Conservation (phyloP, 2,329 filamentous ascomycete species). For the Coniochaeta hoffmannii region DNA sequence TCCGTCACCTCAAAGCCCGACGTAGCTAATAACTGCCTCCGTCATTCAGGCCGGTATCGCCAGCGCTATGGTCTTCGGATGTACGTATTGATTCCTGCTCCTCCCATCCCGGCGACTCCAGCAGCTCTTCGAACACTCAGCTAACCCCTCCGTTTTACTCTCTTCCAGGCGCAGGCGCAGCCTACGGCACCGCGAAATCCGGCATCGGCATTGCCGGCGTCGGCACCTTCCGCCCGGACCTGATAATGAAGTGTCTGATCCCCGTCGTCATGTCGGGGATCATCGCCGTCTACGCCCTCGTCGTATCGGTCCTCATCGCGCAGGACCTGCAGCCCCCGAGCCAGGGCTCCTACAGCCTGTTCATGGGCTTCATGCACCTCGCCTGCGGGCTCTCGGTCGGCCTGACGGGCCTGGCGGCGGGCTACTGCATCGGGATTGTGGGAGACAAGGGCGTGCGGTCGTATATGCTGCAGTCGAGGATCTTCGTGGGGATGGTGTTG, state of each 20-base stretch:
- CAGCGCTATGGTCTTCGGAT: constrained; percentile 77
- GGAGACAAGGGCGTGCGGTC: constrained; percentile 89
- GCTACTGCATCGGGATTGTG: constrained; percentile 93
- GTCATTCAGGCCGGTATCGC: constrained; percentile 62
- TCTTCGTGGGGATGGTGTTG: constrained; percentile 98
- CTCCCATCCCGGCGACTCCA: constrained; percentile 9
- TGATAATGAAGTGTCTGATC: constrained; percentile 90
- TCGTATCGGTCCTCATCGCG: constrained; percentile 92
- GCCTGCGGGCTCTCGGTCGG: constrained; percentile 87
- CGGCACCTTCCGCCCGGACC: constrained; percentile 74
- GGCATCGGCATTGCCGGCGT: constrained; percentile 83
- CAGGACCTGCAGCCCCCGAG: constrained; percentile 74
- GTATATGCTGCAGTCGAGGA: constrained; percentile 92
- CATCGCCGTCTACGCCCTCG: constrained; percentile 94
- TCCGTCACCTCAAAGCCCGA: neutral
- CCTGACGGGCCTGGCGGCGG: constrained; percentile 84
- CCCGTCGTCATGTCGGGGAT: constrained; percentile 98
- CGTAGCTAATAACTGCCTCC: constrained; percentile 13
- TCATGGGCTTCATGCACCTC: constrained; percentile 90
- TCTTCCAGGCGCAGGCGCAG: constrained; percentile 57
- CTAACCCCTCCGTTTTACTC: constrained; percentile 10
- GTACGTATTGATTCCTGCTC: constrained; percentile 39
- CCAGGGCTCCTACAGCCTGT: constrained; percentile 68
- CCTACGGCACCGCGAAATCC: constrained; percentile 82
- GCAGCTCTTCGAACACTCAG: constrained; percentile 1